Evolutionary conservation across 2,329 filamentous ascomycete species (phyloP).

Genomic region (Pseudocercospora eumusae): DNA sequence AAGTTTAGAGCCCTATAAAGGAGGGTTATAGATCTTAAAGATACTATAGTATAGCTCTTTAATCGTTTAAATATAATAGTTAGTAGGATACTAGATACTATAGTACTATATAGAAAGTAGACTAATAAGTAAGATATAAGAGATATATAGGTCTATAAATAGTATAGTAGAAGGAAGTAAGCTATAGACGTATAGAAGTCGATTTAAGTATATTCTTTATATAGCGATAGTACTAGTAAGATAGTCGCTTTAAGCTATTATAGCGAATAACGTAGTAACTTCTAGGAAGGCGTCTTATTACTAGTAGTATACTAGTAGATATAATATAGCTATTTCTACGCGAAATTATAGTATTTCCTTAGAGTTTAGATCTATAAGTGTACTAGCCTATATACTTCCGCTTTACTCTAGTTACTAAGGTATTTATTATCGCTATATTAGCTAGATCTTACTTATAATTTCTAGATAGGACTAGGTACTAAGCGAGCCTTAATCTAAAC

Average conservation of each 20-base stretch:
- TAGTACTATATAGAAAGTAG: too few species aligned
- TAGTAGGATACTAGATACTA: neutral
- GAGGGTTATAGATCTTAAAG: neutral
- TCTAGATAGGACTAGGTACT: neutral
- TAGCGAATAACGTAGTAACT: neutral
- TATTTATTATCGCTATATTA: too few species aligned
- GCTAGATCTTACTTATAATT: too few species aligned
- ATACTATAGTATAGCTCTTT: neutral
- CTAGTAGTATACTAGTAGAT: neutral
- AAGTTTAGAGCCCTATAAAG: neutral
- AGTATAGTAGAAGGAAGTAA: too few species aligned
- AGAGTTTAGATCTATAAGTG: neutral
- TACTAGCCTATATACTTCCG: neutral
- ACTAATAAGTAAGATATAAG: too few species aligned
- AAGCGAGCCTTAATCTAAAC: conserved; percentile 7
- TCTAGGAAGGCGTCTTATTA: neutral
- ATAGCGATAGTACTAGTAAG: too few species aligned
- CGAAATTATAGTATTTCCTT: neutral
- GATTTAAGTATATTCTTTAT: too few species aligned
- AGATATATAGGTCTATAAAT: too few species aligned
- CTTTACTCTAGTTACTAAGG: neutral
- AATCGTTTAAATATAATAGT: neutral
- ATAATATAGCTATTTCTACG: neutral
- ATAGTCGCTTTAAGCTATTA: too few species aligned
- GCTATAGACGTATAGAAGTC: too few species aligned